phyloP scores from a whole-genome alignment of 228 moss, liverwort and hornwort species.

The Sphagnum fallax region DNA sequence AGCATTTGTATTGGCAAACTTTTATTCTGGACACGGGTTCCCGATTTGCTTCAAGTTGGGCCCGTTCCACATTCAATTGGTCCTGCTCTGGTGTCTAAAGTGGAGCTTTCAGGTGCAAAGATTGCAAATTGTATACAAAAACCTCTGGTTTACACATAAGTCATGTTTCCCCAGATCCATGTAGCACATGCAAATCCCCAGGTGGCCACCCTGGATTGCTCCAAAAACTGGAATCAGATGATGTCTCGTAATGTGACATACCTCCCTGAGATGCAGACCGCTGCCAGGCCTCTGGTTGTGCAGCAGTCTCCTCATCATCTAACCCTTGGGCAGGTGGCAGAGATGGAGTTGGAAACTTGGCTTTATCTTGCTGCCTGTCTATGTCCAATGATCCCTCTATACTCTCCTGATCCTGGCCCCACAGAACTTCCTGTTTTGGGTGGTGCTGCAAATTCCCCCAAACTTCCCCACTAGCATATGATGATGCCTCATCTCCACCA shows the following conservation, averaged over 20 bases:
- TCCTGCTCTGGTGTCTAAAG: too few species aligned
- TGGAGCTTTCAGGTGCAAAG: too few species aligned
- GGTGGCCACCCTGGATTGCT: slow-evolving; percentile 33
- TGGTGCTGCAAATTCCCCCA: slow-evolving; percentile 32
- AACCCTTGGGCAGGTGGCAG: slow-evolving; percentile 28
- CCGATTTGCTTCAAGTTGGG: too few species aligned
- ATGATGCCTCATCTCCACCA: slow-evolving; percentile 21
- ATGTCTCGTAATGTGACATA: slow-evolving; percentile 19
- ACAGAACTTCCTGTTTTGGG: slow-evolving; percentile 11
- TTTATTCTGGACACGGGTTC: too few species aligned
- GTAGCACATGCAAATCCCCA: slow-evolving; percentile 39
- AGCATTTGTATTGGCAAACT: too few species aligned
- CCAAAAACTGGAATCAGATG: slow-evolving; percentile 41
- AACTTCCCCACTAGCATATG: slow-evolving; percentile 21
- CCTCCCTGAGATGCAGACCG: slow-evolving; percentile 15
- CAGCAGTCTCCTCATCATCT: slow-evolving; percentile 13
- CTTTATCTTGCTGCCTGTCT: slow-evolving; percentile 37
- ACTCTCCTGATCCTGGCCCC: slow-evolving; percentile 15
- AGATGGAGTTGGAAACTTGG: slow-evolving; percentile 26
- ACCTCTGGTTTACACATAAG: too few species aligned
- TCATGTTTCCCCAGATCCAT: slow-evolving; percentile 8
- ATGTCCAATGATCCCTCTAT: slow-evolving; percentile 15
- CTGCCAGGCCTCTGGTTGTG: slow-evolving; percentile 23
- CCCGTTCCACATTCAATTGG: too few species aligned
- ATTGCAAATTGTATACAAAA: too few species aligned